Evolutionary conservation across 225 moss, liverwort and hornwort species (phyloP).

Genomic region (Pseudisothecium myosuroides): DNA sequence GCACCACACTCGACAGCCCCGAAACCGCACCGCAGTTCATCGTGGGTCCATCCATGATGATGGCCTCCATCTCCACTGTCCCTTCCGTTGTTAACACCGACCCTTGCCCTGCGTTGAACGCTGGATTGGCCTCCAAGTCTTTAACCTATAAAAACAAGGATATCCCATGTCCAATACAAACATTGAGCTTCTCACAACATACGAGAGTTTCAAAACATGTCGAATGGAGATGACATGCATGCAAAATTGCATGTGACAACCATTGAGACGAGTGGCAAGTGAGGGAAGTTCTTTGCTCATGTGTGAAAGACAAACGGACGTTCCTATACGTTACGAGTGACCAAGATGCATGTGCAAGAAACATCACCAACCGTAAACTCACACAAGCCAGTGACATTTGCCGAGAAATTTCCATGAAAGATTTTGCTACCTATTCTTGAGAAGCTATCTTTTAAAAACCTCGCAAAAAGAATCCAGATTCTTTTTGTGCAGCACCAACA

Average conservation of each 20-base stretch:
- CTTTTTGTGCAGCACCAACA: not conserved
- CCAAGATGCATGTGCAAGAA: not conserved
- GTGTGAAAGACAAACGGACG: no score
- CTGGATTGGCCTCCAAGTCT: slow-evolving; percentile 51
- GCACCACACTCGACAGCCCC: slow-evolving; percentile 62
- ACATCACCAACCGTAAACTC: not conserved
- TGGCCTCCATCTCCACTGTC: slow-evolving; percentile 95
- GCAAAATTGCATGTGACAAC: not conserved
- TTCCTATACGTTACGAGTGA: not conserved
- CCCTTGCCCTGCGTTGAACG: slow-evolving; percentile 80
- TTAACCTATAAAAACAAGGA: slow-evolving; percentile 28
- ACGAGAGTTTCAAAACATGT: not conserved
- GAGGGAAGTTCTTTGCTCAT: not conserved
- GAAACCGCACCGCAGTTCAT: slow-evolving; percentile 81
- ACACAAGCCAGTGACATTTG: not conserved
- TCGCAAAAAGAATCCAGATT: not conserved
- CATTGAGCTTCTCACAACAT: not conserved
- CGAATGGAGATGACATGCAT: not conserved
- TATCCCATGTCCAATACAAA: not conserved
- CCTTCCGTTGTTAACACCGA: slow-evolving; percentile 68
- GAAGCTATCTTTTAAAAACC: not conserved
- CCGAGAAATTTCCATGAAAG: not conserved
- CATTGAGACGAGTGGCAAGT: not conserved
- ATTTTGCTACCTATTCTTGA: not conserved
- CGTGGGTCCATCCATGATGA: slow-evolving; percentile 75